Evolutionary conservation across 2,329 filamentous ascomycete species (phyloP), one percentile per base, ranked within the genome.

Genomic region (Cladosporium colombiae): DNA sequence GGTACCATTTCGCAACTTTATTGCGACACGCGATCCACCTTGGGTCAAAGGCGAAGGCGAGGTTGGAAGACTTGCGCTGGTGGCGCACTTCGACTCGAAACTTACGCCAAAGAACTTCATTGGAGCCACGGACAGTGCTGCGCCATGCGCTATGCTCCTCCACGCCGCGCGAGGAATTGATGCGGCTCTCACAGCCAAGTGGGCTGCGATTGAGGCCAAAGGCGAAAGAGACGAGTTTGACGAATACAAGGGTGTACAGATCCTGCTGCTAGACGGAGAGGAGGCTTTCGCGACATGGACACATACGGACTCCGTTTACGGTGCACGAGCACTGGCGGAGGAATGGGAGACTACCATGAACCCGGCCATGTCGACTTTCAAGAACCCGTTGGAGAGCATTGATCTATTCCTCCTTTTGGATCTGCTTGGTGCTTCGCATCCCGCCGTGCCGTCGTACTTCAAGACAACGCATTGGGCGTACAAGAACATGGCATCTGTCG

Each of bases 391-490:
- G 2, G 85, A 88, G 33, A 89, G 92, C 40, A 97, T 98, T 74
- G 89, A 89, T 64, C 85, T 98, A 13, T 97, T 98, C 75, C 84
- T 98, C 10, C 86, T 98, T n/a, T 86, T 98, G 33, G 95, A 98
- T 76, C 85, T 98, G 10, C 86, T 98, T 0, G 95, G 95, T 10
- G 81, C 87, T 0, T 79, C 85, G 13, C 78, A 86, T 50, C 92
- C 93, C 0, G 80, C 73, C 0, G 84, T 99, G 1, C 92, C 92
- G 1, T 96, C 92, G 0, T 97, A 94, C 80, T 97, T 96, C 76
- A 84, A 88, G 66, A 90, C 89, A 1, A 97, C 94, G 0, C 94
- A 98, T 76, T 97, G 94, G 94, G 93, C 93, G 0, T 98, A 98
- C 77, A 83, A 86, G 70, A 85, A 86, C 66, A 86, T 98, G 82